Conservation (phyloP, 164 flowering plant species). For the Magnolia kwangsiensis region DNA sequence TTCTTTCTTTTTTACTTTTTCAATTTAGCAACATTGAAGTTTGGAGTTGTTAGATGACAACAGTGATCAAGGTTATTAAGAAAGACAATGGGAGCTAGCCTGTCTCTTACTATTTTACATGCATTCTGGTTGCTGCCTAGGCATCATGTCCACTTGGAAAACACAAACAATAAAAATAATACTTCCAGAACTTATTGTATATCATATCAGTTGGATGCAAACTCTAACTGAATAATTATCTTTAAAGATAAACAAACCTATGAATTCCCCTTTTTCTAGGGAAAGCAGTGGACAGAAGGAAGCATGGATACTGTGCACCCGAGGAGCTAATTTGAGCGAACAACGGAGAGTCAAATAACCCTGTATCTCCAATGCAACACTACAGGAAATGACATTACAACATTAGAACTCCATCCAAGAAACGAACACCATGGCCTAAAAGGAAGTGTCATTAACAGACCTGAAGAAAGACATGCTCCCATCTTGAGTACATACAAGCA, state of each 20-base stretch:
- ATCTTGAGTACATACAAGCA: conserved; percentile 79
- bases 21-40: no score
- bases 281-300: conserved; percentile 96
- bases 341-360: conserved; percentile 93
- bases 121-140: no score
- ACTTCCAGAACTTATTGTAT: no score
- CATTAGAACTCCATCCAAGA: conserved; percentile 2
- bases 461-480: conserved; percentile 88
- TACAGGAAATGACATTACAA: conserved; percentile 24
- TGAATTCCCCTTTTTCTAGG: conserved; percentile 91
- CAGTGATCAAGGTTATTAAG: no score
- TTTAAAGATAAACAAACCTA: conserved; percentile 51
- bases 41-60: no score
- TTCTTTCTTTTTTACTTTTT: no score
- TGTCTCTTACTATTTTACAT: no score
- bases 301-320: conserved; percentile 75
- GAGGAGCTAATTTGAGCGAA: conserved; percentile 81
- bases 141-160: no score
- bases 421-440: neutral
- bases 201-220: no score
- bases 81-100: no score
- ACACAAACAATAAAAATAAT: no score
- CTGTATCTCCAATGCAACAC: conserved; percentile 77
- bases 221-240: no score
- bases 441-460: conserved; percentile 26